Evolutionary conservation across 352 stramenopile species (phyloP), one percentile per base, ranked within the genome.

Genomic region (Phytophthora sojae): DNA sequence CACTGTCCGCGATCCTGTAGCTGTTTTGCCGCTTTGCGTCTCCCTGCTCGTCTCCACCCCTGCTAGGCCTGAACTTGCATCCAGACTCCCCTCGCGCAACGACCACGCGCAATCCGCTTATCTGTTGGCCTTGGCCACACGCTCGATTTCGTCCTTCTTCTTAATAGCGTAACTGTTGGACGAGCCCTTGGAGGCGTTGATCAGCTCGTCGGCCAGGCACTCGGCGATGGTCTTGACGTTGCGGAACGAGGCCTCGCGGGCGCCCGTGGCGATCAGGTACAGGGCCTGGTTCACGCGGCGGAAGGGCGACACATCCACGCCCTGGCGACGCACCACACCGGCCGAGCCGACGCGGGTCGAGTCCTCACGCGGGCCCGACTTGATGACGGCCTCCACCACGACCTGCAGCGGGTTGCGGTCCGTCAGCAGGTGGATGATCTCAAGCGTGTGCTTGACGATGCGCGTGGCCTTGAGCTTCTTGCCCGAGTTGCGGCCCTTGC

Each of bases 91-190:
- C 58, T 57, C 35, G 60, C 19, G 42, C 58, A 25, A 79, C 65
- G 42, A 50, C 35, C 57, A 55, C 45, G 15, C 14, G n/a, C 25
- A 15, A 19, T 14, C 75, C 64, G 70, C 84, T 99, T 99, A 99
- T 98, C 98, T 98, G 93, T 99, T 99, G 69, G 96, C 98, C 97
- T 99, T 99, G 84, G 98, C 98, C 67, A 99, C 98, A 97, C 98
- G 98, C 94, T 99, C 98, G 82, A 99, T 99, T 86, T 99, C 98
- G 89, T 99, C 98, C 96, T 99, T 99, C 93, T 99, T 99, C 97
- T 99, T 99, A 89, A 99, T 99, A 79, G 98, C 97, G 85, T 99
- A 99, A 72, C 91, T 99, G 97, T 99, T 99, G 81, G 97, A 99
- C 77, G 97, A 99, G 68, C 98, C 98, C 89, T 99, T 98, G 57